Evolutionary conservation across 2,329 filamentous ascomycete species (phyloP).

Genomic region (Xylariaceae sp.): DNA sequence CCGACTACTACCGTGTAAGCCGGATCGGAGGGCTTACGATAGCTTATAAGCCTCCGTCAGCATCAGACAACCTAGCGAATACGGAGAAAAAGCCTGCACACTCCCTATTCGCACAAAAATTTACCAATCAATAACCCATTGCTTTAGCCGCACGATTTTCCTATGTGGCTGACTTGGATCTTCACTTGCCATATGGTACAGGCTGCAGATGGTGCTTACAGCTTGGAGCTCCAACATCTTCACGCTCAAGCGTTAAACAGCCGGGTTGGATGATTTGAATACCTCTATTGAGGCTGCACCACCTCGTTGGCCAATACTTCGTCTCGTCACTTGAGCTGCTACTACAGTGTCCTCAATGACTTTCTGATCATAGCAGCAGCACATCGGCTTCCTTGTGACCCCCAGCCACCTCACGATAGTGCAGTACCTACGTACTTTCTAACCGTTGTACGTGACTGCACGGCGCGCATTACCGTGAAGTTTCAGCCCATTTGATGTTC

Average conservation of each 20-base stretch:
- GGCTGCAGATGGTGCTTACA: too few species aligned
- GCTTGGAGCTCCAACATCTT: background rate
- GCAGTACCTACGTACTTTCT: conserved; percentile 5
- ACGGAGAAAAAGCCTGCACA: too few species aligned
- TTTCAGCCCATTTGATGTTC: conserved; percentile 16
- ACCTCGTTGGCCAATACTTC: background rate
- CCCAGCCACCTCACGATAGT: conserved; percentile 1
- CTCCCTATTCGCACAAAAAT: too few species aligned
- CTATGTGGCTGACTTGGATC: too few species aligned
- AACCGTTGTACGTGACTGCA: conserved; percentile 7
- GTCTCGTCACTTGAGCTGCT: conserved; percentile 1
- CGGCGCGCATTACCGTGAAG: conserved; percentile 14
- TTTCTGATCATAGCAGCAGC: conserved; percentile 14
- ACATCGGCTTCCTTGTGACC: conserved; percentile 5
- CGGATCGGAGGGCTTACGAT: background rate
- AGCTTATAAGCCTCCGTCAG: background rate
- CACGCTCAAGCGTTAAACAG: background rate
- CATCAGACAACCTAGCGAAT: background rate
- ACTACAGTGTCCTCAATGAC: background rate
- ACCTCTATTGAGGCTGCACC: conserved; percentile 1
- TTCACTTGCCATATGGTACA: too few species aligned
- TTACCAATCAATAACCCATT: too few species aligned
- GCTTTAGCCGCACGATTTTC: too few species aligned
- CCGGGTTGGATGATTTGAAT: background rate
- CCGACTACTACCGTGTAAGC: conserved; percentile 3